Conservation (phyloP, 805 yeast genomes). For the Pichia gijzeniarum region DNA sequence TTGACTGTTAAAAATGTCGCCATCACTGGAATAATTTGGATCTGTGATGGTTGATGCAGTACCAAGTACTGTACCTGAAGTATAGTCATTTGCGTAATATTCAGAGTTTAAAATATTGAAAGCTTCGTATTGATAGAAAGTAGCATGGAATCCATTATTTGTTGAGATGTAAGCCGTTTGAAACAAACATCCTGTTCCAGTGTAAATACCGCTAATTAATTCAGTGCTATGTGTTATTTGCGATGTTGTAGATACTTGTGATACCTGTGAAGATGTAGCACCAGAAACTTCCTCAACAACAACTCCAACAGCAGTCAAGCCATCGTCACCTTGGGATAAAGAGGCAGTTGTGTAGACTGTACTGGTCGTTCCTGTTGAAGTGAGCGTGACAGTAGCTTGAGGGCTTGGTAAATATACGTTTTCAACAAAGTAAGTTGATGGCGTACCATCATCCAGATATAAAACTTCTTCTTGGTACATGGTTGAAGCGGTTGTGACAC, state of each 20-base stretch:
- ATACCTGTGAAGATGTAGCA: neutral
- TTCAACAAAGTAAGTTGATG: slow-evolving; percentile 5
- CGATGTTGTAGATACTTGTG: no score
- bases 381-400: neutral
- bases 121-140: slow-evolving; percentile 2
- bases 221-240: no score
- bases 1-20: neutral
- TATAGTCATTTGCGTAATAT: slow-evolving; percentile 8
- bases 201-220: slow-evolving; percentile 2
- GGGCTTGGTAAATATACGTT: neutral
- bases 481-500: slow-evolving; percentile 3
- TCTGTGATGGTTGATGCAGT: slow-evolving; percentile 5
- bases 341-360: neutral
- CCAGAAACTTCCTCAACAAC: neutral
- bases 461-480: neutral
- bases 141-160: slow-evolving; percentile 8
- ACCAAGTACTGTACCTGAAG: slow-evolving; percentile 3
- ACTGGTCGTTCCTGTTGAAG: neutral
- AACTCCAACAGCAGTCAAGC: neutral
- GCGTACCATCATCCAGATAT: neutral
- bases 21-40: slow-evolving; percentile 4
- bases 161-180: neutral
- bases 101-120: neutral
- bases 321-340: neutral
- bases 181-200: slow-evolving; percentile 4